Base-by-base conservation (phyloP, 2,329 filamentous ascomycete genomes). In the Emmonsiellopsis sp. region DNA sequence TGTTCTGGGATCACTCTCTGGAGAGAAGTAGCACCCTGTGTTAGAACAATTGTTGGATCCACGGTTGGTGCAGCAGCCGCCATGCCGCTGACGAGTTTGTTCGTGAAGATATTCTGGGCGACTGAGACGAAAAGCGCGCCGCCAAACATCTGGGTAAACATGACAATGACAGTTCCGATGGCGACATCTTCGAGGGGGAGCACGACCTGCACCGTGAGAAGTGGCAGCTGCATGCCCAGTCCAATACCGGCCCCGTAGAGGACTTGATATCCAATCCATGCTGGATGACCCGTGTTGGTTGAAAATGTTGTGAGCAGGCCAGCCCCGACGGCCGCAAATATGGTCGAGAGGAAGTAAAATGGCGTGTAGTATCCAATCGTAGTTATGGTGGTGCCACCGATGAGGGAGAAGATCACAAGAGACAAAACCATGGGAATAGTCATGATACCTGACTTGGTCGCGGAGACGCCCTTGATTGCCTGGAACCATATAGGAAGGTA, bases 401-500 rank as follows among this genome's bases (percentile, higher is more conserved):
- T 38, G 31, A 72, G 59, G 6, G 67, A 64, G 37, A 60, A 52
- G 13, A 71, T 35, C 13, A 70, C 65, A 8, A 66, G 60, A 6
- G 55, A 51, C 9, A 71, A 60, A 42, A 70, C 61, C 54, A 65
- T 62, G 4, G 70, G 69, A 2, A 72, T 59, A 34, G 64, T 67
- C 65, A 70, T 69, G 50, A 73, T 65, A 10, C 70, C 70, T 0
- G 69, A 71, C 42, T 64, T 65, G 35, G 65, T 62, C 7, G 70
- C 64, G 1, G 60, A 59, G 3, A 60, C 65, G 37, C 59, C 61
- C 50, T 71, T 71, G 61, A 73, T 65, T 10, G 68, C 66, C 49
- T 73, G 70, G 59, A 72, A 73, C 68, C 70, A 73, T 42, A 72
- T 67, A 0, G 76, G 76, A 2, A 78, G 65, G 57, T 77, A 78